Base-by-base conservation (phyloP, 176 grass and related monocot genomes). In the Panicum miliaceum region DNA sequence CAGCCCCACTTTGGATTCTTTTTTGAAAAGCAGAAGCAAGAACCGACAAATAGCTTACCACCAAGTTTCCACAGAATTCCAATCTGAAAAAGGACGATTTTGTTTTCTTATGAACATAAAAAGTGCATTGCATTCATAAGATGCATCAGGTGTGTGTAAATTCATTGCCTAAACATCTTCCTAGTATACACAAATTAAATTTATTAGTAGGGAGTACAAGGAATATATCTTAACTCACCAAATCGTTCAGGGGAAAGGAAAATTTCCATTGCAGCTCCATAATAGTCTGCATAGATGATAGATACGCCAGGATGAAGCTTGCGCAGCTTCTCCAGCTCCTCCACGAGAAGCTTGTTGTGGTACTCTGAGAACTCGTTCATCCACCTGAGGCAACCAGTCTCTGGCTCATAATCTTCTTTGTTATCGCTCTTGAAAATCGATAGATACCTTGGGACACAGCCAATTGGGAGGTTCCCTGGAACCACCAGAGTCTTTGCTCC, bases 401-500 rank as follows among this genome's bases (percentile, higher is more conserved):
- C 68, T 76, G 83, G 75, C 25, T 98, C 93, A 22, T 98, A 98
- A 84, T 93, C 89, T 75, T 94, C 84, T 58, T 73, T 88, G 6
- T 86, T 87, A 15, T 61, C 18, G 63, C 87, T 98, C 82, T 84
- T 90, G 50, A 94, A 95, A 38, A 90, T 54, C 36, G 83, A 86
- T 4, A 98, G 74, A 65, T 95, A 98, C 13, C 57, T 48, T 16
- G 96, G 91, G 32, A 89, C 27, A 20, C 96, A 98, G 3, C 96
- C 96, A 22, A 95, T 93, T 25, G 96, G 96, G 51, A 98, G 90
- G 79, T 95, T 98, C 45, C 91, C 88, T 27, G 96, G 96, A 65
- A 98, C 87, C 18, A 98, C 48, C 71, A 98, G 78, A 29, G 83
- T 96, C 75, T 90, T 95, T 9, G 89, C 96, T 41, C 96, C 96